These are phyloP conservation scores for Fusarium xylarioides DNA, from an alignment of 2,329 filamentous ascomycete species.

Conservation along the genomic window DNA sequence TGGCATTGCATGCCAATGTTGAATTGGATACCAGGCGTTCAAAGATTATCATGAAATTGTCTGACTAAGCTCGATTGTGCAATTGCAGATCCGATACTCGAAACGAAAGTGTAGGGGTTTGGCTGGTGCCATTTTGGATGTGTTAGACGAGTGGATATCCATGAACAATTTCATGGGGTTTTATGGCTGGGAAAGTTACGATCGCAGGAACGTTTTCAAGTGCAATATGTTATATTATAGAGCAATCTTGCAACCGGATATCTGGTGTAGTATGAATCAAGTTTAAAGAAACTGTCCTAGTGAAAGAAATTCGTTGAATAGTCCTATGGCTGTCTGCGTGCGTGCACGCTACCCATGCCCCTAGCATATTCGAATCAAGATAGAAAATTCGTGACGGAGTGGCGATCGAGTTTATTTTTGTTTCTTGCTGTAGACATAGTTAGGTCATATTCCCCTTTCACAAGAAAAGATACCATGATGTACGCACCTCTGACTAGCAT, in stretches of 20 bases:
- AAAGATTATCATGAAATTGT: conserved; percentile 16
- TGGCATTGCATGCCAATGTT: conserved; percentile 1
- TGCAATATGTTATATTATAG: background rate
- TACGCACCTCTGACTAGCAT: conserved; percentile 31
- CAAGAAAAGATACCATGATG: background rate
- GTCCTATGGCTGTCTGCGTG: background rate
- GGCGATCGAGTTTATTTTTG: conserved; percentile 24
- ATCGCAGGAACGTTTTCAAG: background rate
- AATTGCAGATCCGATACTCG: background rate
- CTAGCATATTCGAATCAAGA: background rate
- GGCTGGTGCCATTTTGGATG: background rate
- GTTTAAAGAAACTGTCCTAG: background rate
- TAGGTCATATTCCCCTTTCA: conserved; percentile 1
- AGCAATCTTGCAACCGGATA: background rate
- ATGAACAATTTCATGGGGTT: background rate
- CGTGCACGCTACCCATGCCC: background rate
- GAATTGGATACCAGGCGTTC: conserved; percentile 9
- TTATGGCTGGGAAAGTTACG: background rate
- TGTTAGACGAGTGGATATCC: background rate
- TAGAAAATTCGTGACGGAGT: background rate
- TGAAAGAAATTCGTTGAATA: background rate
- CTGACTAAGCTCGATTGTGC: background rate
- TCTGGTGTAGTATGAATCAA: background rate
- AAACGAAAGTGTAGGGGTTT: conserved; percentile 1
- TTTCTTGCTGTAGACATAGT: conserved; percentile 36